Evolutionary conservation across 1,139 yeast species (phyloP), one percentile per base, ranked within the genome.

Genomic region (Geotrichum citri-aurantii): DNA sequence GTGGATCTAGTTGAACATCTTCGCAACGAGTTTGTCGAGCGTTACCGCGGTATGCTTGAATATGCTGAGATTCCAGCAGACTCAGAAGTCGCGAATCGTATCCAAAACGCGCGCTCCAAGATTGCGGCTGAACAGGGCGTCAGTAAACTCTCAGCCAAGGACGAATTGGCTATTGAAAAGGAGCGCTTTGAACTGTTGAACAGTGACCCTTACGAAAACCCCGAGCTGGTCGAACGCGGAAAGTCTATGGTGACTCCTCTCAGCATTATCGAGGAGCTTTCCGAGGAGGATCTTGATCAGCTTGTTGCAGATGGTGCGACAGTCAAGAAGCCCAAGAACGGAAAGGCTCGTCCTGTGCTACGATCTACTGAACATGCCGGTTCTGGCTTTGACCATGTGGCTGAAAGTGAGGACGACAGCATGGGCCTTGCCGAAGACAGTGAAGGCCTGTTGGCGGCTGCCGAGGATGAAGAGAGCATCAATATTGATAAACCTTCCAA

Each of bases 11-110:
- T 93, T 66, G 80, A 79, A 50, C 81, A 83, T 66, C 78, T 95
- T 59, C 82, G 84, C 61, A 81, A 82, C 37, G 99, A 93, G 73
- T 90, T 93, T 69, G 87, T 84, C 67, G 81, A 81, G 65, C 82
- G 99, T 64, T 93, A 92, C 69, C 80, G 77, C 62, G 88, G 88
- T 17, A 85, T 73, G 61, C 77, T 88, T 54, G 86, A 86, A 60
- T 63, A 84, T 11, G 77, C 83, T 3, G 75, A 76, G 46, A 79
- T 90, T 49, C 82, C 84, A 11, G 76, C 76, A 48, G 75, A 76
- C 27, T 78, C 83, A 48, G 82, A 77, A 17, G 74, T 82, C n/a
- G 93, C 83, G 2, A 65, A 67, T 57, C 75, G 78, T 56, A 79
- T 92, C 48, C 69, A 74, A 55, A 75, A 71, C 10, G 78, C 83